Conservation (phyloP, 2,329 filamentous ascomycete genomes). For the Microdochium nivale region DNA sequence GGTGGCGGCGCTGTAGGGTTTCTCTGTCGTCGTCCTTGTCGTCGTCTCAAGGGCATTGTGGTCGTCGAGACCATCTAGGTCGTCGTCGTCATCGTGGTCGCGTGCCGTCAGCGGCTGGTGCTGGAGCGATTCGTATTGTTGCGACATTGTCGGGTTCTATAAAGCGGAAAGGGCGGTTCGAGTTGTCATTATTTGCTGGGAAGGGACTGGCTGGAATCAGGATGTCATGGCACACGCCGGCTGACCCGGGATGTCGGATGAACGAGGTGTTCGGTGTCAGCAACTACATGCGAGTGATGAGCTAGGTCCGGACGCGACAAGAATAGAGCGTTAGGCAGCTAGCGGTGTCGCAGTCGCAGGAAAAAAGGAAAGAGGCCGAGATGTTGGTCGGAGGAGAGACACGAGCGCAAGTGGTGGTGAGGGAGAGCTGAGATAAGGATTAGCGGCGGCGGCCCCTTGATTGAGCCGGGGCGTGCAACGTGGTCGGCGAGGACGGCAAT, state of each 20-base stretch:
- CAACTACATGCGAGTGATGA: not conserved
- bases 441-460: not conserved
- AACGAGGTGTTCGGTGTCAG: no score
- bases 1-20: not conserved
- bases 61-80: not conserved
- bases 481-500: not conserved
- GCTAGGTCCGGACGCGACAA: not conserved
- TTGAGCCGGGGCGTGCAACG: not conserved
- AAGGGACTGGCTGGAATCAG: not conserved
- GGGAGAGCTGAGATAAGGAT: not conserved
- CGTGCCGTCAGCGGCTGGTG: not conserved
- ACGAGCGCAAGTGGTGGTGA: no score
- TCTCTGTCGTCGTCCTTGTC: not conserved
- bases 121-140: not conserved
- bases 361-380: not conserved
- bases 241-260: no score
- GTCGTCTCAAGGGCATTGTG: not conserved
- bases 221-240: not conserved
- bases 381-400: not conserved
- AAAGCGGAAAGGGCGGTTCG: not conserved
- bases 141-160: not conserved
- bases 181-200: not conserved
- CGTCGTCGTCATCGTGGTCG: not conserved
- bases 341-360: not conserved
- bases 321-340: not conserved